Base-by-base conservation (phyloP, 345 rosid species). In the Pistacia integerrima region DNA sequence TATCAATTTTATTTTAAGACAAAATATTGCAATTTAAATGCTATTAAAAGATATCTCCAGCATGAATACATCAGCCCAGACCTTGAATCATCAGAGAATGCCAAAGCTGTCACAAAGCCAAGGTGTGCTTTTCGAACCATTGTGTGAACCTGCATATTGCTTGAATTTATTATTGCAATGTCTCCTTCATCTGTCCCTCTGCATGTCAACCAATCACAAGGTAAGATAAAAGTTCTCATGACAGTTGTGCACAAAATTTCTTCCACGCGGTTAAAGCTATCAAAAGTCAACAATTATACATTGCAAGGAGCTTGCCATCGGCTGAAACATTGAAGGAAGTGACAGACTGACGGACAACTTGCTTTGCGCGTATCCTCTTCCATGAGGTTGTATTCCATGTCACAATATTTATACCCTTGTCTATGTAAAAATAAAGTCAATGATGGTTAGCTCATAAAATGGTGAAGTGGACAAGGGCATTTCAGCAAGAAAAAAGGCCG, bases 81-180 rank as follows among this genome's bases (percentile, higher is more conserved):
- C 97, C 98, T 97, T 86, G 98, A 94, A 86, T 94, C 94, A 20
- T 80, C 89, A 44, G 98, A 91, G 87, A 97, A 94, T 54, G 88
- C 76, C 78, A 94, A 72, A 62, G 96, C 92, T 4, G 98, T 94
- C 67, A 91, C 97, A 65, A 94, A 83, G 78, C 92, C 97, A 38
- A 92, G 86, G 85, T 94, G 99, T 70, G 98, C 98, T 82, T 88
- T 89, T 81, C 70, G 87, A 38, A 91, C 84, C 33, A 75, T 77
- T 49, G 74, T 85, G 35, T 74, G 88, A 72, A 81, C 74, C 74
- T 78, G 72, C 96, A 88, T 70, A 59, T 57, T 86, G 52, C 78
- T 52, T 14, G 98, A 77, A 80, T 87, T 84, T 79, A 94, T 59
- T 62, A 92, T 83, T 58, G 85, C 16, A 36, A 92, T 81, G 73